Evolutionary conservation across 139 green algal genomes (phyloP).

Genomic region (Tetradesmus lagerheimii): DNA sequence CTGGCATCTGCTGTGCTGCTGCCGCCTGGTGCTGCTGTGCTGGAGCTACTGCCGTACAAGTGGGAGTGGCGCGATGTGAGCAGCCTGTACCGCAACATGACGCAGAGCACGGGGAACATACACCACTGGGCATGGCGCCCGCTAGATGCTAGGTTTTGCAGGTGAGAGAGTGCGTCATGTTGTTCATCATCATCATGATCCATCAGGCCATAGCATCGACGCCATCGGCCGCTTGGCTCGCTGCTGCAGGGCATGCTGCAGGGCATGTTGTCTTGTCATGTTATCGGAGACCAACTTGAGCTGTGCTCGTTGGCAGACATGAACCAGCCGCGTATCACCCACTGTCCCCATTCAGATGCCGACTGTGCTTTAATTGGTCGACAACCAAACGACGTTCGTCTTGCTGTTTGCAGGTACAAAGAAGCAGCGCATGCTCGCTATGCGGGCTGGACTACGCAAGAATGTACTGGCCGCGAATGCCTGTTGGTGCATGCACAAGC

Average conservation of each 20-base stretch:
- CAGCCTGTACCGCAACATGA: conserved; percentile 84
- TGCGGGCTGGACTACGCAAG: conserved; percentile 71
- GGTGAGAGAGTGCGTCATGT: background rate
- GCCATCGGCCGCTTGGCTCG: too few species aligned
- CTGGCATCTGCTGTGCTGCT: conserved; percentile 80
- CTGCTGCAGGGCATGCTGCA: too few species aligned
- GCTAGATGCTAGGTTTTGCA: conserved; percentile 51
- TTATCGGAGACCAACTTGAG: too few species aligned
- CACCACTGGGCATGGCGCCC: conserved; percentile 88
- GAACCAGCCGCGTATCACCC: background rate
- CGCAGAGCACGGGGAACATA: conserved; percentile 68
- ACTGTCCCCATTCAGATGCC: background rate
- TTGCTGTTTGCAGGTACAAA: conserved; percentile 42
- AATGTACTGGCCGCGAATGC: conserved; percentile 80
- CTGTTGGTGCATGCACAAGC: conserved; percentile 78
- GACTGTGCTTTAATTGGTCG: background rate
- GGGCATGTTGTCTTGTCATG: too few species aligned
- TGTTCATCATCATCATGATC: too few species aligned
- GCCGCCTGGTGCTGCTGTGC: conserved; percentile 71
- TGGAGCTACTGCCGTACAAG: conserved; percentile 92
- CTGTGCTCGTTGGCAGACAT: too few species aligned
- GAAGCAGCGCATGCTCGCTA: conserved; percentile 64
- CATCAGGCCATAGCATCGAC: too few species aligned
- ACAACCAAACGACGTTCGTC: too few species aligned
- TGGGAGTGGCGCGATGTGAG: conserved; percentile 83